These are phyloP conservation scores for Pseudogymnoascus sp. DNA, from an alignment of 2,329 filamentous ascomycete species.

Conservation along the genomic window DNA sequence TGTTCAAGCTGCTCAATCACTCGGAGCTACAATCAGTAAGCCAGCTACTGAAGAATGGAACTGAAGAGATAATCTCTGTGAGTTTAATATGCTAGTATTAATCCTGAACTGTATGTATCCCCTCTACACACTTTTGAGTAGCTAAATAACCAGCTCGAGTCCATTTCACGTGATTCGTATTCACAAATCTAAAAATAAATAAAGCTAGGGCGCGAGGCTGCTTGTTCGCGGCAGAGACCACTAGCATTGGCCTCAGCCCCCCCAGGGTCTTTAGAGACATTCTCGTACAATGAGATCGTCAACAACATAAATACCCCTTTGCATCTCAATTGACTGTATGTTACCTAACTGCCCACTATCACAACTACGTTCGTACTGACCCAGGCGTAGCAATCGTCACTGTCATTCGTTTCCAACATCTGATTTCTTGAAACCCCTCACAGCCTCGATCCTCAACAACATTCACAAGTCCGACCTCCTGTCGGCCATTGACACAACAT, in stretches of 20 bases:
- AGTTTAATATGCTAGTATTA: too few species aligned
- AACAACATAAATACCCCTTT: constrained; percentile 7
- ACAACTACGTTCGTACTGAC: neutral
- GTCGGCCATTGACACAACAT: neutral
- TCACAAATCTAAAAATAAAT: constrained; percentile 4
- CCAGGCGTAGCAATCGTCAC: neutral
- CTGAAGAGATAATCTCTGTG: too few species aligned
- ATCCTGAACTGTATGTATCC: too few species aligned
- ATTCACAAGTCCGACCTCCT: neutral
- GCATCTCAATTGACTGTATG: neutral
- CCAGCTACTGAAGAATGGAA: too few species aligned
- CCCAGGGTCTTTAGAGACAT: neutral
- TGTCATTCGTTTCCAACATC: neutral
- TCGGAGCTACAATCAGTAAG: too few species aligned
- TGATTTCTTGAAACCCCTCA: neutral
- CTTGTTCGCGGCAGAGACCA: constrained; percentile 4
- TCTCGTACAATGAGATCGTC: neutral
- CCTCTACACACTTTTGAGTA: too few species aligned
- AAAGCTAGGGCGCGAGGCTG: constrained; percentile 1
- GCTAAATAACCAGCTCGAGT: neutral
- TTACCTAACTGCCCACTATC: neutral
- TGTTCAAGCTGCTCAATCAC: too few species aligned
- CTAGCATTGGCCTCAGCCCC: constrained; percentile 6
- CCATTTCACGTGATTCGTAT: constrained; percentile 5
- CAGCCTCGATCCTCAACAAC: neutral